These are phyloP conservation scores for Metarhizium anisopliae DNA, from an alignment of 2,329 filamentous ascomycete genomes.

Conservation along the genomic window DNA sequence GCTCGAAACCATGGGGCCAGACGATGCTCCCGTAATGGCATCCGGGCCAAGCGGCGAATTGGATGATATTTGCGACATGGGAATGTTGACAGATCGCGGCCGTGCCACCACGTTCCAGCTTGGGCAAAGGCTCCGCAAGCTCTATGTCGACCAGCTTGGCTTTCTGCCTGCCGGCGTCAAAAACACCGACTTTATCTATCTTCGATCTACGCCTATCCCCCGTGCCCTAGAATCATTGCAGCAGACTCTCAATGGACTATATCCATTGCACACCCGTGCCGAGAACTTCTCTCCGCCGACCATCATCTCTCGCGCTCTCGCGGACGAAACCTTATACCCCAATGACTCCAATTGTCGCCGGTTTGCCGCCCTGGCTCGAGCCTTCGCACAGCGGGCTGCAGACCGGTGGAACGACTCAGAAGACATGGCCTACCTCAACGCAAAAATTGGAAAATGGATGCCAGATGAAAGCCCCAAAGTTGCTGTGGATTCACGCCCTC, in stretches of 20 bases:
- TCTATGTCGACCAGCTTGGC: constrained; percentile 66
- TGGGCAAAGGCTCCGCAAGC: constrained; percentile 55
- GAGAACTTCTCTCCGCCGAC: constrained; percentile 49
- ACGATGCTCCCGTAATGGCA: constrained; percentile 63
- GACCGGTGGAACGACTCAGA: constrained; percentile 65
- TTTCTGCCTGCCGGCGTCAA: constrained; percentile 59
- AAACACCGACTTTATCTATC: constrained; percentile 53
- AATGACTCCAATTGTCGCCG: constrained; percentile 68
- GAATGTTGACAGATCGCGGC: constrained; percentile 69
- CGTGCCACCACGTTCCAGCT: constrained; percentile 63
- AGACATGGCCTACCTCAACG: constrained; percentile 78
- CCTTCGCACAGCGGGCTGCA: constrained; percentile 64
- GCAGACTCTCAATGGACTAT: constrained; percentile 66
- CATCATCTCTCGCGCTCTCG: constrained; percentile 54
- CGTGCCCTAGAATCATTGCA: constrained; percentile 71
- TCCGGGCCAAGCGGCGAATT: constrained; percentile 58
- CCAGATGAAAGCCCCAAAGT: constrained; percentile 58
- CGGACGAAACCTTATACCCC: constrained; percentile 71
- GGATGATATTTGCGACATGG: constrained; percentile 73
- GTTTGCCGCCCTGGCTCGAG: constrained; percentile 58
- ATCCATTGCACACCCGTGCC: constrained; percentile 44
- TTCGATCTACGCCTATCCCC: constrained; percentile 66
- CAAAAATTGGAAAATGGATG: constrained; percentile 77
- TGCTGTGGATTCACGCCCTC: constrained; percentile 74
- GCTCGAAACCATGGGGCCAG: constrained; percentile 70